Percentiles rank a stretch among this genome's conserved stretches.
phyloP scores from a whole-genome alignment of 2,329 filamentous ascomycete genomes.

The Nectriaceae sp. region DNA sequence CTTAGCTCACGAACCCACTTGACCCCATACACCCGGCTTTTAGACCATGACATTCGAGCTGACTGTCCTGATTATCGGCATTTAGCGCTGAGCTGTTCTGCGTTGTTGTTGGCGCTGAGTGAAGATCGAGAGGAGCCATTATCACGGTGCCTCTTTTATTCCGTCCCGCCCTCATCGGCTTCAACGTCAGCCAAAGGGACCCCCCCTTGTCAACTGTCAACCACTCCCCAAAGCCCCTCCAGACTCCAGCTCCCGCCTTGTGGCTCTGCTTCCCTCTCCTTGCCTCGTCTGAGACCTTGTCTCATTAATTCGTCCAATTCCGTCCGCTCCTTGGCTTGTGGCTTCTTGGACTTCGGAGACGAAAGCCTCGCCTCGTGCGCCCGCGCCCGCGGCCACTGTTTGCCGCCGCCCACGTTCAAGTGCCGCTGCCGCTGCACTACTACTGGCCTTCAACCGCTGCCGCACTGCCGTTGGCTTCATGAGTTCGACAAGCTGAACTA shows the following conservation, averaged over 20 bases:
- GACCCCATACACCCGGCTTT: no score
- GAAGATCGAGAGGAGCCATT: no score
- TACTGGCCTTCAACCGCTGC: slow-evolving; percentile 5
- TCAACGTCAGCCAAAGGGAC: neutral
- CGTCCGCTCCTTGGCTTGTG: neutral
- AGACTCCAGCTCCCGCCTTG: neutral
- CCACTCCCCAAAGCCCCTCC: slow-evolving; percentile 8
- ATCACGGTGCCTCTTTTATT: slow-evolving; percentile 32
- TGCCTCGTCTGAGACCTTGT: neutral
- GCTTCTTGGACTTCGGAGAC: no score
- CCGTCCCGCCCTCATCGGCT: slow-evolving; percentile 22
- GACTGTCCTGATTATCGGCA: no score
- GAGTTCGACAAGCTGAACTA: slow-evolving; percentile 20
- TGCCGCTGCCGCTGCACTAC: slow-evolving; percentile 5
- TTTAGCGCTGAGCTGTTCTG: no score
- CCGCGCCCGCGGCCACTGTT: neutral
- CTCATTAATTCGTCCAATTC: neutral
- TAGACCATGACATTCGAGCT: no score
- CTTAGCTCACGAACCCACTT: no score
- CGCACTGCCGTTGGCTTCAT: slow-evolving; percentile 17
- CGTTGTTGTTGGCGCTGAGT: no score
- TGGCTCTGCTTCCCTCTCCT: neutral
- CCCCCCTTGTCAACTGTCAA: neutral
- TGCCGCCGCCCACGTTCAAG: neutral
- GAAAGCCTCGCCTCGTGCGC: no score